Base-by-base conservation (phyloP, 2,329 filamentous ascomycete genomes). In the Trichophyton mentagrophytes region DNA sequence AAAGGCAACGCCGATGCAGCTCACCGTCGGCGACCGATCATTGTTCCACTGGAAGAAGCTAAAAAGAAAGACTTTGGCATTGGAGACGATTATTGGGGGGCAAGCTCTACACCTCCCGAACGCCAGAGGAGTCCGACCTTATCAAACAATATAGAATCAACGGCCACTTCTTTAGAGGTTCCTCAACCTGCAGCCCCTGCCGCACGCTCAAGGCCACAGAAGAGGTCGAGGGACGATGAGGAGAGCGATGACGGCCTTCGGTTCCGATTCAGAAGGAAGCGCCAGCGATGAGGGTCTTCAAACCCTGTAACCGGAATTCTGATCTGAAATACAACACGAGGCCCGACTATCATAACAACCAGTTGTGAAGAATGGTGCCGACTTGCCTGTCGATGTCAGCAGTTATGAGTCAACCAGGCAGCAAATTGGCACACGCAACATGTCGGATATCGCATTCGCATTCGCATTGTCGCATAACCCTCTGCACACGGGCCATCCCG, bases 71-170 rank as follows among this genome's bases (percentile, higher is more conserved):
- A 84, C 42, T 87, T 86, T 68, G 88, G 88, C 1, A 81, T 90
- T 27, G 86, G 87, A 0, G 87, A 90, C 58, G 82, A 86, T 53
- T 89, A 90, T 73, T 92, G 88, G 85, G 81, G 62, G 75, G 78
- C 62, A 67, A 72, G 61, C 63, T 67, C 59, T 67, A 68, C 66
- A 68, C 69, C 60, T 25, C 57, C 60, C 13, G 58, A 61, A 17
- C 68, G 67, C 13, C 68, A 69, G 40, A 62, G 62, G 17, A 63
- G 60, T 38, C 65, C 67, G 27, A 57, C 60, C 13, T 66, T 66
- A 30, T 71, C 68, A 61, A 73, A 71, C 65, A 71, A 71, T 66
- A 71, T 69, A 62, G 67, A 66, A 44, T 68, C 62, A 57, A 60
- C 61, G 55, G 64, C 62, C 63, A 38, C 40, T 17, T 61, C 60